A percentile compares a stretch with the other conserved stretches of the same genome.
These are phyloP conservation scores for Karstenula rhodostoma DNA, from an alignment of 2,329 filamentous ascomycete species.

Conservation along the genomic window DNA sequence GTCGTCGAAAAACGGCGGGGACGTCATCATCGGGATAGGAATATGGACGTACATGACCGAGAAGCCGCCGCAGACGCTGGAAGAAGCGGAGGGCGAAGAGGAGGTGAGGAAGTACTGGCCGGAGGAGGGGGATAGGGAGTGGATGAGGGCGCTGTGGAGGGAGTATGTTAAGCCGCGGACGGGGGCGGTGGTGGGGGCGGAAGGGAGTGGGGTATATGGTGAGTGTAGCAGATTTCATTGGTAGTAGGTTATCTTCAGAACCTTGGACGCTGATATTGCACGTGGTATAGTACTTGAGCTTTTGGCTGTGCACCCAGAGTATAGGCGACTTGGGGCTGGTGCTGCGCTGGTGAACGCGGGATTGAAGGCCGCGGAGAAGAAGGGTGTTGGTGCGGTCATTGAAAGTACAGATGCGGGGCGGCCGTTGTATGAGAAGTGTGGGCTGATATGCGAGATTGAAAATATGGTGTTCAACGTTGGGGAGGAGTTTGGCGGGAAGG, in stretches of 20 bases:
- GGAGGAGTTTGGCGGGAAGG: slow-evolving; percentile 18
- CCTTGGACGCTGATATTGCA: not conserved
- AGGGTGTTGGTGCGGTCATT: slow-evolving; percentile 21
- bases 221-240: not conserved
- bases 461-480: slow-evolving; percentile 23
- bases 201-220: slow-evolving; percentile 25
- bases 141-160: slow-evolving; percentile 23
- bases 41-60: slow-evolving; percentile 25
- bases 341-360: slow-evolving; percentile 25
- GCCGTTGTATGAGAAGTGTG: slow-evolving; percentile 21
- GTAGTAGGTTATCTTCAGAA: not conserved
- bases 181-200: slow-evolving; percentile 13
- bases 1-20: not conserved
- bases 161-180: slow-evolving; percentile 23
- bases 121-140: slow-evolving; percentile 22
- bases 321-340: slow-evolving; percentile 26
- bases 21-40: slow-evolving; percentile 19
- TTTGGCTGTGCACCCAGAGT: slow-evolving; percentile 25
- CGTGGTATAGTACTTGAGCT: slow-evolving; percentile 24
- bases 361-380: slow-evolving; percentile 23
- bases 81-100: slow-evolving; percentile 18
- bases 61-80: slow-evolving; percentile 20
- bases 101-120: slow-evolving; percentile 20
- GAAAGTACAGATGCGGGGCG: slow-evolving; percentile 22
- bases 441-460: slow-evolving; percentile 22